A percentile compares a stretch with the other conserved stretches of the same genome.
Conservation (phyloP, 176 grass and related monocot genomes). For the Hsuehochloa calcarea region DNA sequence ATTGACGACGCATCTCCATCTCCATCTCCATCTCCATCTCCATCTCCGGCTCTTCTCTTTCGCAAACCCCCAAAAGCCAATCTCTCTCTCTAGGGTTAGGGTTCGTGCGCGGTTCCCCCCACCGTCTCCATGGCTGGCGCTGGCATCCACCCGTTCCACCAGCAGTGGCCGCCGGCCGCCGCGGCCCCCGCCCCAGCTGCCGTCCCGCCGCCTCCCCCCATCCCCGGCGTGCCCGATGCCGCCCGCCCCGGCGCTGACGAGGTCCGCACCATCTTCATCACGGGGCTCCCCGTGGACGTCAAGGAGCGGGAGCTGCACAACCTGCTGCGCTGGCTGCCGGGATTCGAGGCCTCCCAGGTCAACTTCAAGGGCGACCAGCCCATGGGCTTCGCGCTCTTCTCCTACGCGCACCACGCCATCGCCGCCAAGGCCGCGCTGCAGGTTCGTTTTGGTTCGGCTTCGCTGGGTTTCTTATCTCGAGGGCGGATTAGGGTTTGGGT, state of each 20-base stretch:
- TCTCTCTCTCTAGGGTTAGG: conserved; percentile 28
- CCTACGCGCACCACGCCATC: conserved; percentile 68
- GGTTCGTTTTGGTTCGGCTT: conserved; percentile 30
- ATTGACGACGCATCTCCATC: too few species aligned
- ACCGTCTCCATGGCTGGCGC: conserved; percentile 64
- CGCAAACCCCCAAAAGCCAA: background rate
- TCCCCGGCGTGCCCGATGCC: conserved; percentile 39
- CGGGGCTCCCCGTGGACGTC: conserved; percentile 86
- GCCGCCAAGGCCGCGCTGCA: conserved; percentile 80
- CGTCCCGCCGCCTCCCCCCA: conserved; percentile 42
- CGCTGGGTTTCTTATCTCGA: background rate
- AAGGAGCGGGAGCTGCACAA: conserved; percentile 99
- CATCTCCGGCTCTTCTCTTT: background rate
- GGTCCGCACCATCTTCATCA: conserved; percentile 93
- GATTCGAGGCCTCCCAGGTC: conserved; percentile 95
- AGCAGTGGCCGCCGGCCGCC: conserved; percentile 67
- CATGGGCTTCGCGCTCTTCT: conserved; percentile 98
- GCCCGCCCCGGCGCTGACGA: conserved; percentile 57
- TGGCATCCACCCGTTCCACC: conserved; percentile 91
- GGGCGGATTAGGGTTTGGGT: background rate
- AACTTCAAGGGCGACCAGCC: conserved; percentile 95
- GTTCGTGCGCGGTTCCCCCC: background rate
- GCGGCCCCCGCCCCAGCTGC: conserved; percentile 31
- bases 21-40: background rate
- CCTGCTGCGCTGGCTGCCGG: conserved; percentile 91